A percentile compares a stretch with the other conserved stretches of the same genome.
Evolutionary conservation across 2,329 filamentous ascomycete genomes (phyloP).

Genomic region (Aspergillus aculeatinus): DNA sequence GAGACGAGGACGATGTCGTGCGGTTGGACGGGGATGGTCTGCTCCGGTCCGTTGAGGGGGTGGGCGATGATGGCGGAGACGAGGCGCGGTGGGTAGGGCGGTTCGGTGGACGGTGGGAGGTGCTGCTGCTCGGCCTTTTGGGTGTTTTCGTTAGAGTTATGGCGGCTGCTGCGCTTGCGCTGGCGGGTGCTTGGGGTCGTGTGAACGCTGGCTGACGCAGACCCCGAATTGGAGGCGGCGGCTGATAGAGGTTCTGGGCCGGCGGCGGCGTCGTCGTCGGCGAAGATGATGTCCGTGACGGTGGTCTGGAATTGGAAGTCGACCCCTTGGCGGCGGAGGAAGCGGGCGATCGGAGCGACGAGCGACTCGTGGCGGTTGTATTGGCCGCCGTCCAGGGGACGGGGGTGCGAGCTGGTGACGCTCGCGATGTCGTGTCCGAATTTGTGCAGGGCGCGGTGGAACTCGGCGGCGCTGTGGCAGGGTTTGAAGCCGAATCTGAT

Average conservation of each 20-base stretch:
- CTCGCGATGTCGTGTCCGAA: constrained; percentile 24
- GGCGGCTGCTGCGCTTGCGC: neutral
- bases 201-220: neutral
- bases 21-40: constrained; percentile 22
- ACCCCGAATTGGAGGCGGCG: neutral
- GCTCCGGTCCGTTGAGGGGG: constrained; percentile 17
- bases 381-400: constrained; percentile 21
- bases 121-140: too few species aligned
- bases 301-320: constrained; percentile 29
- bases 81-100: constrained; percentile 13
- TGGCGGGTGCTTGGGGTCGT: too few species aligned
- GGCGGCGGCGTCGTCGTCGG: constrained; percentile 1
- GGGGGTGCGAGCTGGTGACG: constrained; percentile 14
- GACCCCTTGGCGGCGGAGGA: constrained; percentile 24
- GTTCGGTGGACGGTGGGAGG: neutral
- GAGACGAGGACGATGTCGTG: constrained; percentile 44
- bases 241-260: constrained; percentile 1
- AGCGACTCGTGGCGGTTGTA: constrained; percentile 30
- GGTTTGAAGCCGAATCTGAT: constrained; percentile 29
- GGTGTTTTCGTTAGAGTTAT: neutral
- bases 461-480: constrained; percentile 31
- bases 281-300: constrained; percentile 28
- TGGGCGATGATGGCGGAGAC: constrained; percentile 27
- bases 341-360: constrained; percentile 24
- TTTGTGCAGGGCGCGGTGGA: constrained; percentile 24